Conservation (phyloP, 495 filamentous ascomycete genomes). For the Penicillium riverlandense region DNA sequence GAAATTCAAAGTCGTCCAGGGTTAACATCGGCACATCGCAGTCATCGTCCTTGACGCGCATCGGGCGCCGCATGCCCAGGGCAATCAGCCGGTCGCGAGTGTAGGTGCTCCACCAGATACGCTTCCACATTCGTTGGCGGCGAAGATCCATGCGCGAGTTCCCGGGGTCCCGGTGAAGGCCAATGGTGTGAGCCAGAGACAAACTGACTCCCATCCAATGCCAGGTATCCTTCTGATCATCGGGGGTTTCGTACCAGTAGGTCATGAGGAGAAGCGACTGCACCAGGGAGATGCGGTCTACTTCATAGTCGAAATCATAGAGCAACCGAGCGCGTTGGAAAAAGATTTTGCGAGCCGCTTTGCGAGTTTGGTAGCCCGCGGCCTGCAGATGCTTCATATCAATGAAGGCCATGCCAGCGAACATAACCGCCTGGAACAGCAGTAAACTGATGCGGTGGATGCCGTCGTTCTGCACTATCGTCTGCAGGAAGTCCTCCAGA, state of each 20-base stretch:
- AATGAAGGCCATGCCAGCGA: constrained; percentile 70
- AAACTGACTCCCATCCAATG: constrained; percentile 88
- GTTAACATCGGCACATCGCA: constrained; percentile 84
- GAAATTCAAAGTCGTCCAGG: constrained; percentile 76
- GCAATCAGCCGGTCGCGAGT: constrained; percentile 86
- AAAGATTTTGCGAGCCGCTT: constrained; percentile 69
- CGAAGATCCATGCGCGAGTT: constrained; percentile 63
- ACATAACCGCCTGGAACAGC: constrained; percentile 78
- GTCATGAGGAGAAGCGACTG: constrained; percentile 81
- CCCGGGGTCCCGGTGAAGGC: constrained; percentile 71
- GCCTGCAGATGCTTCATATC: constrained; percentile 60
- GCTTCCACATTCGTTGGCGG: constrained; percentile 74
- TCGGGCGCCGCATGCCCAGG: constrained; percentile 82
- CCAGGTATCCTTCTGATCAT: constrained; percentile 87
- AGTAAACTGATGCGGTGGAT: constrained; percentile 66
- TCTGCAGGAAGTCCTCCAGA: constrained; percentile 61
- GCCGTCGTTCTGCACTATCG: constrained; percentile 58
- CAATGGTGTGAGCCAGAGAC: constrained; percentile 76
- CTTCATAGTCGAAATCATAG: constrained; percentile 84
- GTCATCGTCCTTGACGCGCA: constrained; percentile 81
- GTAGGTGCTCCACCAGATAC: constrained; percentile 93
- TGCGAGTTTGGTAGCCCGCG: constrained; percentile 63
- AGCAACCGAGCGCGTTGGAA: constrained; percentile 70
- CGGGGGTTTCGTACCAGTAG: constrained; percentile 85
- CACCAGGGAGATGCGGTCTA: constrained; percentile 72